phyloP scores from a whole-genome alignment of 106 monocot genomes.

The Dendrobium huoshanense region DNA sequence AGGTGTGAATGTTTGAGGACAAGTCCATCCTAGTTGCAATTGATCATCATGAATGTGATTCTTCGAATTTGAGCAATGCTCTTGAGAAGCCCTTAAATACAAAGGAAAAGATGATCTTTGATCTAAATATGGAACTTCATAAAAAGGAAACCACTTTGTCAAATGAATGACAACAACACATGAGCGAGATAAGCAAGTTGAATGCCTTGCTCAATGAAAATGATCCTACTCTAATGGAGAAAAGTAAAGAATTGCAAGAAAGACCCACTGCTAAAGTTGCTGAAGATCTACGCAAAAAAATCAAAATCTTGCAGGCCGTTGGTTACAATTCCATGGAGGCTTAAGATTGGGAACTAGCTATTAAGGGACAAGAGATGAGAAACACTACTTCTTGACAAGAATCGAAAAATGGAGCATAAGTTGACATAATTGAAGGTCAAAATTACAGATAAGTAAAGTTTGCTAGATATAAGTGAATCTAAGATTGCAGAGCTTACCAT shows the following conservation, averaged over 20 bases:
- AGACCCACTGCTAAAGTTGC: conserved; percentile 78
- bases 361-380: conserved; percentile 96
- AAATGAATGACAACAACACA: conserved; percentile 69
- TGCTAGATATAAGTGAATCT: no score
- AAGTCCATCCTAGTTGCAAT: no score
- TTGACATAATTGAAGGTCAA: conserved; percentile 95
- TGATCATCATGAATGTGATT: conserved; percentile 13
- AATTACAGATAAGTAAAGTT: conserved; percentile 67
- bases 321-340: no score
- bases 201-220: conserved; percentile 73
- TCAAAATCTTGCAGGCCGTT: conserved; percentile 79
- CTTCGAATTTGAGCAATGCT: conserved; percentile 48
- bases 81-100: conserved; percentile 85
- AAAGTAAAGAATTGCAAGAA: conserved; percentile 84
- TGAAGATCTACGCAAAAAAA: conserved; percentile 88
- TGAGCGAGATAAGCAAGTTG: conserved; percentile 79
- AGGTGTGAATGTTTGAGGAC: no score
- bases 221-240: conserved; percentile 55
- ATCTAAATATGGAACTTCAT: conserved; percentile 51
- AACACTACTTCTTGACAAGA: conserved; percentile 92
- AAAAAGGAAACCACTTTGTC: conserved; percentile 67
- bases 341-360: conserved; percentile 23
- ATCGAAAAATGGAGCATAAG: conserved; percentile 98
- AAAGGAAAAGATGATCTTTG: conserved; percentile 76
- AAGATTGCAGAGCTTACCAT: no score